Base-by-base conservation (phyloP, 306 rosid species). In the Citrullus mucosospermus region DNA sequence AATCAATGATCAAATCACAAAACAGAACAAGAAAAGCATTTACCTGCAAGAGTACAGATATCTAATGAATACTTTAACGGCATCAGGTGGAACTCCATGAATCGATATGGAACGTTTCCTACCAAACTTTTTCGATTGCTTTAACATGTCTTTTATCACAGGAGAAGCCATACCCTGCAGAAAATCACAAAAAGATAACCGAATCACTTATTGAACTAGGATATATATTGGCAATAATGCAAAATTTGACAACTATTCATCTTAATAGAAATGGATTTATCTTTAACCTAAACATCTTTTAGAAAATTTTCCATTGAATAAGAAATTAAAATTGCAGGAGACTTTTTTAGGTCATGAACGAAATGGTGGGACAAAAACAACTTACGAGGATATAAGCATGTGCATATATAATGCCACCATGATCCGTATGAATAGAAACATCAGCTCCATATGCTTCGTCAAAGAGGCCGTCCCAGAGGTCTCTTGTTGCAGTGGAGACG, bases 351-450 rank as follows among this genome's bases (percentile, higher is more conserved):
- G 41, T 2, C 34, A 41, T 73, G 9, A 16, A 53, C 57, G 25
- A 9, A 51, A 32, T 72, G 66, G 76, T 14, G 77, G 71, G 77
- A 83, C 51, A 28, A 20, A 73, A 78, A 30, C 63, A 55, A 90
- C 98, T 95, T 85, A 92, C 98, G 78, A 95, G 87, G 83, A 95
- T 77, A 78, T 80, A 82, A 61, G 96, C 85, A 85, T 95, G 98
- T 10, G 96, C 96, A 81, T 87, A 89, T 66, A 92, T 48, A 81
- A 80, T 83, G 81, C 89, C 93, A 75, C 91, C 93, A 41, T 79
- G 82, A 56, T 86, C 91, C 69, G 95, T 92, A 55, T 81, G 80
- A 55, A 95, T 78, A 79, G 75, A 74, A 84, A 92, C 96, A 84
- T 95, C 98, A 67, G 98, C 97, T 81, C 80, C 82, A 84, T 86